Conservation (phyloP, 1,284 basidiomycete genomes). For the Microbotryum saponariae region DNA sequence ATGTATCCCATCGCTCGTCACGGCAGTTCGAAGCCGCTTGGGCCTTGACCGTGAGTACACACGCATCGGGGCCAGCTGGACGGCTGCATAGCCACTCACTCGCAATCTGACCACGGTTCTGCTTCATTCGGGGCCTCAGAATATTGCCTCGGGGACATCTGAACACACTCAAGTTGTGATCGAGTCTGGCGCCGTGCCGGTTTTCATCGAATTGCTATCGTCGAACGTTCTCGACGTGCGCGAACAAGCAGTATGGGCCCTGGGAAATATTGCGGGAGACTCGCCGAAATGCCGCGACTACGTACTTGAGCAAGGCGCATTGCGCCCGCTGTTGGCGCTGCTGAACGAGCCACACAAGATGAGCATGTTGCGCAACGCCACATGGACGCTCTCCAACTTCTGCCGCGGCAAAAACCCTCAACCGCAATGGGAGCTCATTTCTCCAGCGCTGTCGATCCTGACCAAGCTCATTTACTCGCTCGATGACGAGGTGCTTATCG, state of each 20-base stretch:
- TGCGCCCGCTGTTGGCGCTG: slow-evolving; percentile 47
- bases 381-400: slow-evolving; percentile 97
- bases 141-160: slow-evolving; percentile 98
- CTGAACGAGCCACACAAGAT: slow-evolving; percentile 66
- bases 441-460: slow-evolving; percentile 87
- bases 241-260: slow-evolving; percentile 93
- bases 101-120: too few relatives aligned
- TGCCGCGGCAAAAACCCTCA: slow-evolving; percentile 94
- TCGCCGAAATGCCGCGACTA: slow-evolving; percentile 90
- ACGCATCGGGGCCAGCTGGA: too few relatives aligned
- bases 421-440: slow-evolving; percentile 91
- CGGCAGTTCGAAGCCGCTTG: slow-evolving; percentile 94
- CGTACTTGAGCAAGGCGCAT: slow-evolving; percentile 51
- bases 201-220: slow-evolving; percentile 86
- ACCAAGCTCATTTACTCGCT: slow-evolving; percentile 98
- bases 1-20: not conserved
- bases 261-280: slow-evolving; percentile 94
- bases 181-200: slow-evolving; percentile 85
- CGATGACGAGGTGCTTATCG: slow-evolving; percentile 98
- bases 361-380: slow-evolving; percentile 94
- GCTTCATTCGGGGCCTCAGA: slow-evolving; percentile 39
- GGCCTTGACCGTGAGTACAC: slow-evolving; percentile 64
- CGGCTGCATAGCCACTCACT: too few relatives aligned
- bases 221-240: slow-evolving; percentile 72
- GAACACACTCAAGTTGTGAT: slow-evolving; percentile 99